These are phyloP conservation scores for Smithsoniella earleae DNA, from an alignment of 163 green algal genomes.

Conservation along the genomic window DNA sequence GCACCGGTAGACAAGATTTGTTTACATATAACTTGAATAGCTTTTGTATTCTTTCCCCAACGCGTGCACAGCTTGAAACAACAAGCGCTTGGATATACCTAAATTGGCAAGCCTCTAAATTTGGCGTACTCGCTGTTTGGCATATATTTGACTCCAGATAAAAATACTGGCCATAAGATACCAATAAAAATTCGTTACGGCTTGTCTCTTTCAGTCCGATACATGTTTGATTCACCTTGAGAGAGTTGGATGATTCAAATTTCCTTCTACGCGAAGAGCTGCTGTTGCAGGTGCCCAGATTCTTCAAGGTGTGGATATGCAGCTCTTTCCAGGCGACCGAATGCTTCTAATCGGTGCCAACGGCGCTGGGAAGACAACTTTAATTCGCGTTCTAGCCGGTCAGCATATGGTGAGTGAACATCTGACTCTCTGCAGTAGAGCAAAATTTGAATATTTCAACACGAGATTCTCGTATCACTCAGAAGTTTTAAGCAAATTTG, in stretches of 20 bases:
- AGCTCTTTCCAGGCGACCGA: constrained; percentile 1
- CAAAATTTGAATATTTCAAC: not conserved
- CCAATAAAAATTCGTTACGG: too few relatives aligned
- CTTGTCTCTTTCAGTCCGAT: too few relatives aligned
- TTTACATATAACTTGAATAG: too few relatives aligned
- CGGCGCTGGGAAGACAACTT: constrained; percentile 91
- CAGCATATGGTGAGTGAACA: constrained; percentile 83
- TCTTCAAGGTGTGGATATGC: not conserved
- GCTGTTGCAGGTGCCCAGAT: not conserved
- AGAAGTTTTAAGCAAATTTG: not conserved
- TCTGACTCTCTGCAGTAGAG: not conserved
- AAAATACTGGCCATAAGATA: too few relatives aligned
- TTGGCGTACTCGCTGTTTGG: not conserved
- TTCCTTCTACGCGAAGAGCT: not conserved
- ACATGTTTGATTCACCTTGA: too few relatives aligned
- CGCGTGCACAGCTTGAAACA: not conserved
- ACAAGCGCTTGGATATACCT: not conserved
- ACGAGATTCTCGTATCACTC: constrained; percentile 26
- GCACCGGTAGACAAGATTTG: too few relatives aligned
- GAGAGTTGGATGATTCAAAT: too few relatives aligned
- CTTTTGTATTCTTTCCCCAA: not conserved
- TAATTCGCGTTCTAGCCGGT: constrained; percentile 84
- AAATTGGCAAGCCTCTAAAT: not conserved
- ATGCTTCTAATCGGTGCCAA: constrained; percentile 86
- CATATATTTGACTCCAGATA: not conserved